Base-by-base conservation (phyloP, 2,329 filamentous ascomycete genomes). In the Ophiocordyceps camponoti-rufipedis region DNA sequence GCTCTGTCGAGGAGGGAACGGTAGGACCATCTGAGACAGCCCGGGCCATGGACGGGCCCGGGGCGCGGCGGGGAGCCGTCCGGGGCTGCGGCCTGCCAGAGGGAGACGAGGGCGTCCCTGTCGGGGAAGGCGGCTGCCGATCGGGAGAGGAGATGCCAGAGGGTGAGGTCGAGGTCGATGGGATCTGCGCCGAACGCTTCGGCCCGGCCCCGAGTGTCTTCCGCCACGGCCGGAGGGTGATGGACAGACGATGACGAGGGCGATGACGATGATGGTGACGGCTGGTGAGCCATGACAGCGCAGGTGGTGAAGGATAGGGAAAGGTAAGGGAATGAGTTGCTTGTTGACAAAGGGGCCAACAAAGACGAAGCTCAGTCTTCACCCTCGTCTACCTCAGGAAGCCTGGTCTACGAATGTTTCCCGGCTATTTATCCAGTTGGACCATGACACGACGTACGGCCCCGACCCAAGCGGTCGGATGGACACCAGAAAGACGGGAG, bases 41-140 rank as follows among this genome's bases (percentile, higher is more conserved):
- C 23, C 19, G 18, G 16, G 45, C 45, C 47, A 32, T 48, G 42
- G 23, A 41, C 23, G 40, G 13, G 13, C 12, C 32, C 9, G 14
- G 8, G 18, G 32, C n/a, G 13, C 33, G 35, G 32, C 14, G 28
- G 13, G 12, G 35, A 28, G 31, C 29, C 32, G 28, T 5, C 28
- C 13, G 10, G 5, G n/a, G 44, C 35, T 45, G 48, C 41, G 16
- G 52, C 48, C 28, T 62, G 58, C 61, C 60, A 62, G 31, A 61
- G 49, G 29, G 59, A 63, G 12, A 64, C 58, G 33, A 64, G 46
- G 14, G 62, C 62, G 33, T 63, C 61, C 46, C 53, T 49, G 6
- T 58, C 52, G 1, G 62, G 61, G 19, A 54, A 53, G 4, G 42
- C 44, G 14, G 45, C 46, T 11, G 58, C 56, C 6, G 61, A 55